Percentiles rank a stretch among this genome's conserved stretches.
Conservation (phyloP, 2,329 filamentous ascomycete species). For the Nigrograna mackinnonii region DNA sequence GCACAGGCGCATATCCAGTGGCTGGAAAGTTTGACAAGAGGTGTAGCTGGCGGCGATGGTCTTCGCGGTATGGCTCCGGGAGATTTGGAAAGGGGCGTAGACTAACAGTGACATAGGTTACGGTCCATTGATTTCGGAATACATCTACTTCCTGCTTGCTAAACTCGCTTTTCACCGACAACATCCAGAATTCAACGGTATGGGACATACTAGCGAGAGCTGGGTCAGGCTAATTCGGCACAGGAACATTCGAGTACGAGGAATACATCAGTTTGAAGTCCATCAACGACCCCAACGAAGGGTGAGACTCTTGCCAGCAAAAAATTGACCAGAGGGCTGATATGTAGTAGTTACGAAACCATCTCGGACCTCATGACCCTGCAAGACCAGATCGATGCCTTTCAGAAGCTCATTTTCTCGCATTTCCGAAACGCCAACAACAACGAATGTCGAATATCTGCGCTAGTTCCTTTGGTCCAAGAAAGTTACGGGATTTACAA, state of each 20-base stretch:
- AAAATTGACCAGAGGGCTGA: conserved; percentile 9
- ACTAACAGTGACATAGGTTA: conserved; percentile 60
- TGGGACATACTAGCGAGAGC: conserved; percentile 12
- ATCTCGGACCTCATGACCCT: conserved; percentile 95
- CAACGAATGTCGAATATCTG: conserved; percentile 96
- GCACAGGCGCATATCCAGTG: conserved; percentile 86
- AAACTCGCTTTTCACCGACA: conserved; percentile 97
- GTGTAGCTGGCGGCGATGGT: conserved; percentile 75
- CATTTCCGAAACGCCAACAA: conserved; percentile 90
- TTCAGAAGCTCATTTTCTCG: conserved; percentile 98
- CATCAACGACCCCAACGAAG: conserved; percentile 98
- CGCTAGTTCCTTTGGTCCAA: conserved; percentile 88
- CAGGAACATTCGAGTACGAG: conserved; percentile 92
- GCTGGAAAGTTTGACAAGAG: conserved; percentile 90
- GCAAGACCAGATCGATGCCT: conserved; percentile 97
- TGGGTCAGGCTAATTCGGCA: conserved; percentile 17
- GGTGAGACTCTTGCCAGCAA: conserved; percentile 54
- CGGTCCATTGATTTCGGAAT: conserved; percentile 90
- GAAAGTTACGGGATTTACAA: conserved; percentile 99
- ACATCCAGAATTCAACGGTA: conserved; percentile 95
- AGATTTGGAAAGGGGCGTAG: background rate
- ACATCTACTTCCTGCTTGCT: conserved; percentile 91
- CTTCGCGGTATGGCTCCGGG: conserved; percentile 65
- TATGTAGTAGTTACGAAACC: conserved; percentile 69
- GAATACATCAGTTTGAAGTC: conserved; percentile 98